Percentiles rank a stretch among this genome's conserved stretches.
These are phyloP conservation scores for Waltergamsia citrina DNA, from an alignment of 2,329 filamentous ascomycete genomes.

Conservation along the genomic window DNA sequence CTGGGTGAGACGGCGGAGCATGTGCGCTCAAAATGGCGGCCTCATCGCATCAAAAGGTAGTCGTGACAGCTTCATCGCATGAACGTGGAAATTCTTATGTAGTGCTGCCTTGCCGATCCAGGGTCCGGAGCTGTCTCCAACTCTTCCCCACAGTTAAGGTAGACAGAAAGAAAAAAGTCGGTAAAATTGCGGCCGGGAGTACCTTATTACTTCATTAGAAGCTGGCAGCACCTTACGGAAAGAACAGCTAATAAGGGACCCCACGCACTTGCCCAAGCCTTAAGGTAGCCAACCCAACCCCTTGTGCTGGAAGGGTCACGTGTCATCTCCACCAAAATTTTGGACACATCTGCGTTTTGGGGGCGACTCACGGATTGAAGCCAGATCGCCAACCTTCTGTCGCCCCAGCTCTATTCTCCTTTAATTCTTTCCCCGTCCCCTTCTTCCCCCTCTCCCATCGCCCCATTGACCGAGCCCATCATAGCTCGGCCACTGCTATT, in stretches of 20 bases:
- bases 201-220: no score
- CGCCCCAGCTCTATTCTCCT: constrained; percentile 21
- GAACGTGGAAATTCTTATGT: no score
- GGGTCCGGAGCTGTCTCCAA: no score
- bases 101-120: no score
- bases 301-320: constrained; percentile 6
- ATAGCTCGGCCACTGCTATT: constrained; percentile 23
- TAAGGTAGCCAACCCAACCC: no score
- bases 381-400: constrained; percentile 28
- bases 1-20: constrained; percentile 15
- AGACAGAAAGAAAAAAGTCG: no score
- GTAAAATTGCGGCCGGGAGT: no score
- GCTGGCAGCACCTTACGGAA: no score
- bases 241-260: no score
- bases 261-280: neutral
- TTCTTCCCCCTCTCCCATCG: constrained; percentile 15
- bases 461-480: constrained; percentile 21
- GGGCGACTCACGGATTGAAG: constrained; percentile 21
- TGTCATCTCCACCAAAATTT: constrained; percentile 21
- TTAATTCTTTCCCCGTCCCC: constrained; percentile 18
- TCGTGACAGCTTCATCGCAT: no score
- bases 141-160: neutral
- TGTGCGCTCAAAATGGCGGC: constrained; percentile 5
- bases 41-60: no score
- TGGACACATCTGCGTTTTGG: constrained; percentile 35